These are phyloP conservation scores for Boletellus emodensis DNA, from an alignment of 768 basidiomycete species.

Conservation along the genomic window DNA sequence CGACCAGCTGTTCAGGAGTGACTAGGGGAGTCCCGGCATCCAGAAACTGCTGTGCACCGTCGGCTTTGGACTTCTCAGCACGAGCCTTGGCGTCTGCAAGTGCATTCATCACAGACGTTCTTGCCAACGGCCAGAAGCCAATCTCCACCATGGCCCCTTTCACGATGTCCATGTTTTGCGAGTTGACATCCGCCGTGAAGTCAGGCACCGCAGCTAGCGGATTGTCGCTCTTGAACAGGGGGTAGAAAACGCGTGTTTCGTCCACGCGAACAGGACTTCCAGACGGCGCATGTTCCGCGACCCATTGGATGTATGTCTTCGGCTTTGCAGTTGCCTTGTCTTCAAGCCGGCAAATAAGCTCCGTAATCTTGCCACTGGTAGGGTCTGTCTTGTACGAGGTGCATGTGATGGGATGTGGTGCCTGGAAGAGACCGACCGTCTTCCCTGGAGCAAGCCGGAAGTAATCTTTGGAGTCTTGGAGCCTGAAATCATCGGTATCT, in stretches of 20 bases:
- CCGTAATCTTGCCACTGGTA: slow-evolving; percentile 64
- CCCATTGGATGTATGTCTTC: slow-evolving; percentile 97
- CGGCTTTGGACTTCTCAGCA: slow-evolving; percentile 56
- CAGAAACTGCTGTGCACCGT: slow-evolving; percentile 31
- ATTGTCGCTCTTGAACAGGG: slow-evolving; percentile 91
- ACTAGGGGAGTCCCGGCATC: slow-evolving; percentile 63
- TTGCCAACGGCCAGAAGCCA: slow-evolving; percentile 84
- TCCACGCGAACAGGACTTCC: slow-evolving; percentile 81
- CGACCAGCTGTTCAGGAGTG: slow-evolving; percentile 72
- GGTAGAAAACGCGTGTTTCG: slow-evolving; percentile 90
- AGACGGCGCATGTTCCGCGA: slow-evolving; percentile 75
- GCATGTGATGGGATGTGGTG: slow-evolving; percentile 88
- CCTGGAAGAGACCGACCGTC: slow-evolving; percentile 94
- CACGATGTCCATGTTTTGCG: slow-evolving; percentile 75
- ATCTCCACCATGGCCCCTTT: slow-evolving; percentile 81
- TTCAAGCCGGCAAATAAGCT: slow-evolving; percentile 78
- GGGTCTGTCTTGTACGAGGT: slow-evolving; percentile 82
- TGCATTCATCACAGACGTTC: slow-evolving; percentile 60
- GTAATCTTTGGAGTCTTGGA: slow-evolving; percentile 89
- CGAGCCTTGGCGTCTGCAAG: slow-evolving; percentile 58
- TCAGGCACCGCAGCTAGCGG: slow-evolving; percentile 67
- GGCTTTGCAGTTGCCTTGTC: slow-evolving; percentile 72
- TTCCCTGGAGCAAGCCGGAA: slow-evolving; percentile 98
- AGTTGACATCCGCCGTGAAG: slow-evolving; percentile 78
- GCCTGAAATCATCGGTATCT: slow-evolving; percentile 88